These are phyloP conservation scores for Selaginella moellendorffii DNA, from an alignment of 75 land plant species.

Conservation along the genomic window DNA sequence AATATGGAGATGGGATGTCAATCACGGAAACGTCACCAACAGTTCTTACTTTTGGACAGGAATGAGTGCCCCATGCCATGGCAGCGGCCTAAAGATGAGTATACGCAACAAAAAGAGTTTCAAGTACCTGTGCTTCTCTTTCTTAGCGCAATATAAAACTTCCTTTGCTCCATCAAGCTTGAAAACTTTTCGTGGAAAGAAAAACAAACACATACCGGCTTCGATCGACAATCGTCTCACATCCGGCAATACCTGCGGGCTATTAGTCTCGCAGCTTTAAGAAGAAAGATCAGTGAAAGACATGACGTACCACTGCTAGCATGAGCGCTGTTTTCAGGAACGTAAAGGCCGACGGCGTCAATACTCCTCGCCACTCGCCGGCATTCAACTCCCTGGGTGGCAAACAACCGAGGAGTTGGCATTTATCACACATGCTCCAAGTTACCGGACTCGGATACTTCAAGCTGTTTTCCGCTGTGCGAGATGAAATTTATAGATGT, in stretches of 20 bases:
- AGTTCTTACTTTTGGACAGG: conserved; percentile 82
- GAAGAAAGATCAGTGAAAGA: neutral
- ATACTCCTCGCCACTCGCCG: conserved; percentile 78
- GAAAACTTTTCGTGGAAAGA: too few species aligned
- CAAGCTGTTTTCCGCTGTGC: conserved; percentile 61
- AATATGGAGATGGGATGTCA: neutral
- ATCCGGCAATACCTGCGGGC: conserved; percentile 95
- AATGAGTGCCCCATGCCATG: conserved; percentile 96
- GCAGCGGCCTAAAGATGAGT: conserved; percentile 40
- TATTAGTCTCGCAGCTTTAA: neutral
- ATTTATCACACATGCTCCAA: conserved; percentile 12
- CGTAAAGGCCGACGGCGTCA: conserved; percentile 85
- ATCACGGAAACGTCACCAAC: neutral
- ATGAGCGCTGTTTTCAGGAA: conserved; percentile 99
- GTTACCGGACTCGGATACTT: too few species aligned
- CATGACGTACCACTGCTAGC: conserved; percentile 63
- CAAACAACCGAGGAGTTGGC: neutral
- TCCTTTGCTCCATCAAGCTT: too few species aligned
- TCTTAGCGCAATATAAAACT: conserved; percentile 95
- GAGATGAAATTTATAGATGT: conserved; percentile 78
- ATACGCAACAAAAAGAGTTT: neutral
- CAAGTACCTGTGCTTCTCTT: conserved; percentile 87
- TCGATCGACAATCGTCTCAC: conserved; percentile 76
- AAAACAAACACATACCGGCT: conserved; percentile 94
- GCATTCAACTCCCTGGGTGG: conserved; percentile 76